phyloP scores from a whole-genome alignment of 805 yeast genomes.

The Pichia thaimueangensis region DNA sequence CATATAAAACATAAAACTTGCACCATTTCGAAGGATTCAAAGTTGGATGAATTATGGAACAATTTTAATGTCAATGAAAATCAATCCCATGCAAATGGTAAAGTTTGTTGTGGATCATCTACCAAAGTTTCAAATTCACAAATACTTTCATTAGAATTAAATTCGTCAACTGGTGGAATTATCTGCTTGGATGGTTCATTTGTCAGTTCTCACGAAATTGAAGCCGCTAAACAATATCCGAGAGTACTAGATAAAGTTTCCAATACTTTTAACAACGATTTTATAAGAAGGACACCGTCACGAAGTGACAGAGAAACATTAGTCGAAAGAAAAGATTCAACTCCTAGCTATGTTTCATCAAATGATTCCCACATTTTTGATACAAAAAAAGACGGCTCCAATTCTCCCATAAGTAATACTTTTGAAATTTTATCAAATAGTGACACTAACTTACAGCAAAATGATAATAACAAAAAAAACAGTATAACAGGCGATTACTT shows the following conservation, averaged over 20 bases:
- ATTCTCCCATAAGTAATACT: background rate
- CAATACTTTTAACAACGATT: background rate
- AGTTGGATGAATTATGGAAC: background rate
- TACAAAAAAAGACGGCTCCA: background rate
- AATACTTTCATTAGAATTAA: slow-evolving; percentile 40
- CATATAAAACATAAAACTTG: background rate
- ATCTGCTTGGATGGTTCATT: slow-evolving; percentile 49
- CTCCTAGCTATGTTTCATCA: background rate
- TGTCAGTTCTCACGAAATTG: slow-evolving; percentile 44
- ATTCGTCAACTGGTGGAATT: slow-evolving; percentile 26
- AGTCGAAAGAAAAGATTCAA: background rate
- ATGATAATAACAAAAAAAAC: background rate
- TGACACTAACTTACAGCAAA: background rate
- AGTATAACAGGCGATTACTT: slow-evolving; percentile 4
- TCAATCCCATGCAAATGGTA: background rate
- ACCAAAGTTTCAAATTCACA: slow-evolving; percentile 35
- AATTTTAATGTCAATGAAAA: background rate
- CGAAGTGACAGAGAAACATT: background rate
- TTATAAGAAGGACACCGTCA: no score
- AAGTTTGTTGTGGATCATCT: background rate
- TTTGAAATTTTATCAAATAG: background rate
- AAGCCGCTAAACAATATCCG: background rate
- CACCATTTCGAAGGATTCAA: background rate
- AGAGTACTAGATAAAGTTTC: background rate
- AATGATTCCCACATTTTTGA: background rate